Percentiles rank a stretch among this genome's conserved stretches.
These are phyloP conservation scores for Somion occarium DNA, from an alignment of 1,284 basidiomycete species.

Conservation along the genomic window DNA sequence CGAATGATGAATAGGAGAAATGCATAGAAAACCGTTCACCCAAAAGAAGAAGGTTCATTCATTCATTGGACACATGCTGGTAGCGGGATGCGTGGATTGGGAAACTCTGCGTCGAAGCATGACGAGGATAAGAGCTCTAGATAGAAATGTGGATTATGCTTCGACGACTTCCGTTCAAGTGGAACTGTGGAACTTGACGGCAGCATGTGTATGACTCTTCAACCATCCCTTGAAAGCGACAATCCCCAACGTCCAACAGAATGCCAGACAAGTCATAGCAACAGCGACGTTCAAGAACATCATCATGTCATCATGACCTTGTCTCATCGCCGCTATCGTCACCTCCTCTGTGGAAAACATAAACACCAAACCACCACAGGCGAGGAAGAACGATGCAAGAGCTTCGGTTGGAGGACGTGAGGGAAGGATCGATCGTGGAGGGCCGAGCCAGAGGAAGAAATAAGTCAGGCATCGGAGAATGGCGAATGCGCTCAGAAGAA, in stretches of 20 bases:
- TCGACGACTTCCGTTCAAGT: too few species aligned
- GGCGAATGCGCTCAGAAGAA: conserved; percentile 80
- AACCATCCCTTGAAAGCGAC: conserved; percentile 80
- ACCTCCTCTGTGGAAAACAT: conserved; percentile 92
- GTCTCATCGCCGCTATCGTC: conserved; percentile 88
- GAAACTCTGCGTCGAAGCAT: too few species aligned
- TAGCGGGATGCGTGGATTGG: too few species aligned
- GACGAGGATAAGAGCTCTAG: too few species aligned
- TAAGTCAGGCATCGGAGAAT: conserved; percentile 84
- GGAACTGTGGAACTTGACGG: conserved; percentile 42
- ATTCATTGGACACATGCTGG: too few species aligned
- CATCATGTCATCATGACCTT: conserved; percentile 87
- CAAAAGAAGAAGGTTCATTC: too few species aligned
- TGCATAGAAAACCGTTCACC: too few species aligned
- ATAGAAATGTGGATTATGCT: too few species aligned
- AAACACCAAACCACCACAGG: conserved; percentile 87
- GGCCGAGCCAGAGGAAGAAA: conserved; percentile 88
- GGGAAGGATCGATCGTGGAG: conserved; percentile 73
- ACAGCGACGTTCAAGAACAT: conserved; percentile 80
- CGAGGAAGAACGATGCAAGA: conserved; percentile 81
- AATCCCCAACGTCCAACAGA: conserved; percentile 73
- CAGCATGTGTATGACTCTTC: conserved; percentile 42
- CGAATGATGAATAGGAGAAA: too few species aligned
- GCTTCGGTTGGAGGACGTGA: conserved; percentile 95
- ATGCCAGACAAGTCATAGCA: conserved; percentile 78